phyloP scores from a whole-genome alignment of 2,329 filamentous ascomycete species.

The Myriosclerotinia curreyana region DNA sequence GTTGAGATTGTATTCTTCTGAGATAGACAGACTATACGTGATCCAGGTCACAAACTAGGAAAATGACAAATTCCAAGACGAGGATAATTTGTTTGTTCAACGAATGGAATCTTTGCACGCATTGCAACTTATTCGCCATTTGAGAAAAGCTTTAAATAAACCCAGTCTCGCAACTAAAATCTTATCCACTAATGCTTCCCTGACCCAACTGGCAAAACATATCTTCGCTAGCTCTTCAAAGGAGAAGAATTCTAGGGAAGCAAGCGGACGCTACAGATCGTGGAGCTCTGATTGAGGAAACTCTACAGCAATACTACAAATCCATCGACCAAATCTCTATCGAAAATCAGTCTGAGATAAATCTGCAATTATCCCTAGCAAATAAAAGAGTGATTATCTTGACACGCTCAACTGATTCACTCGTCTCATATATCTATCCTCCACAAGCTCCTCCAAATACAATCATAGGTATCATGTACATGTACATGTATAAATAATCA shows the following conservation, averaged over 20 bases:
- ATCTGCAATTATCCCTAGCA: background rate
- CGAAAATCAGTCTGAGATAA: background rate
- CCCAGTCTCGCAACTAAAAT: background rate
- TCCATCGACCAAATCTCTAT: background rate
- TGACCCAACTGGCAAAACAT: background rate
- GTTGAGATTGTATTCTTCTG: slow-evolving; percentile 33
- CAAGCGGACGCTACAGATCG: background rate
- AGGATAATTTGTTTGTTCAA: slow-evolving; percentile 19
- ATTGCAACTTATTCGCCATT: slow-evolving; percentile 12
- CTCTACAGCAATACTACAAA: slow-evolving; percentile 6
- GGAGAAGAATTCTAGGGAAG: background rate
- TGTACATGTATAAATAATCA: too few relatives aligned
- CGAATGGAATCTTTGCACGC: slow-evolving; percentile 23
- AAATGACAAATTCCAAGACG: background rate
- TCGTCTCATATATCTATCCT: slow-evolving; percentile 49
- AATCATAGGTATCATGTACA: too few relatives aligned
- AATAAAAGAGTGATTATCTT: slow-evolving; percentile 37
- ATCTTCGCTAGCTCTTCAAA: background rate
- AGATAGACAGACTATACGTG: slow-evolving; percentile 14
- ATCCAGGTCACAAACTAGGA: background rate
- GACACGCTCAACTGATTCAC: slow-evolving; percentile 49
- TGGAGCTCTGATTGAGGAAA: background rate
- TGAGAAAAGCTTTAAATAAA: background rate
- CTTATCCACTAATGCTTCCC: slow-evolving; percentile 12
- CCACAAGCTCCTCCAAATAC: slow-evolving; percentile 38